phyloP scores from a whole-genome alignment of 192 early-diverging fungal species.

The Entomortierella parvispora region DNA sequence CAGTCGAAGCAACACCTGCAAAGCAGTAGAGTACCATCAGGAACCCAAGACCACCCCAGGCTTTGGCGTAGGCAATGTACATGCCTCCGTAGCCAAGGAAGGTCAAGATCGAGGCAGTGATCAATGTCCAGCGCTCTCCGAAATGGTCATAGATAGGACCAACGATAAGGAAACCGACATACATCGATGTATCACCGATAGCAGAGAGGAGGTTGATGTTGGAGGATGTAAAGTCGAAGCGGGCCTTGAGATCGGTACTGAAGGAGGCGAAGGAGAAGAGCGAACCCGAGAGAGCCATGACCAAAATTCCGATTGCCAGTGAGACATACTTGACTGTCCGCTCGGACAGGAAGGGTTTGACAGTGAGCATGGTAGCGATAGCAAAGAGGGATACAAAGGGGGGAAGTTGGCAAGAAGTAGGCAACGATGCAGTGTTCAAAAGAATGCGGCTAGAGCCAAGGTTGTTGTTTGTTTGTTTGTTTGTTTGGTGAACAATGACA shows the following conservation, averaged over 20 bases:
- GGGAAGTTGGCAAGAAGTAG: not conserved
- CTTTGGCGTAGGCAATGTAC: slow-evolving; percentile 54
- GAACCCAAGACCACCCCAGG: slow-evolving; percentile 50
- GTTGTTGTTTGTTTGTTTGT: slow-evolving; percentile 1
- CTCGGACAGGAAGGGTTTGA: slow-evolving; percentile 14
- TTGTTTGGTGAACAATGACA: not conserved
- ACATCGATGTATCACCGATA: slow-evolving; percentile 50
- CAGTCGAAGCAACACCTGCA: slow-evolving; percentile 44
- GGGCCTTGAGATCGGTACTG: slow-evolving; percentile 45
- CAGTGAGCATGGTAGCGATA: not conserved
- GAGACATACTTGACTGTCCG: slow-evolving; percentile 35
- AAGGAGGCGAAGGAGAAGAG: slow-evolving; percentile 49
- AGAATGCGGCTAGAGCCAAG: no score
- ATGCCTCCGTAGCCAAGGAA: slow-evolving; percentile 49
- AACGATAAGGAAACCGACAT: slow-evolving; percentile 48
- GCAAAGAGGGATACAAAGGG: not conserved
- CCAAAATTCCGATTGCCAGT: slow-evolving; percentile 34
- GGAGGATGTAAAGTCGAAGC: slow-evolving; percentile 46
- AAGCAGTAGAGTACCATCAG: slow-evolving; percentile 50
- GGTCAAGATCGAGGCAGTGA: slow-evolving; percentile 32
- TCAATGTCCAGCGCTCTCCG: slow-evolving; percentile 45
- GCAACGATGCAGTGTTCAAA: no score
- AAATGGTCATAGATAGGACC: slow-evolving; percentile 51
- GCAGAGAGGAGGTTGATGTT: slow-evolving; percentile 47
- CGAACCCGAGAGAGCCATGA: slow-evolving; percentile 48